Evolutionary conservation across 768 basidiomycete species (phyloP).

Genomic region (Termitomyces sp.): DNA sequence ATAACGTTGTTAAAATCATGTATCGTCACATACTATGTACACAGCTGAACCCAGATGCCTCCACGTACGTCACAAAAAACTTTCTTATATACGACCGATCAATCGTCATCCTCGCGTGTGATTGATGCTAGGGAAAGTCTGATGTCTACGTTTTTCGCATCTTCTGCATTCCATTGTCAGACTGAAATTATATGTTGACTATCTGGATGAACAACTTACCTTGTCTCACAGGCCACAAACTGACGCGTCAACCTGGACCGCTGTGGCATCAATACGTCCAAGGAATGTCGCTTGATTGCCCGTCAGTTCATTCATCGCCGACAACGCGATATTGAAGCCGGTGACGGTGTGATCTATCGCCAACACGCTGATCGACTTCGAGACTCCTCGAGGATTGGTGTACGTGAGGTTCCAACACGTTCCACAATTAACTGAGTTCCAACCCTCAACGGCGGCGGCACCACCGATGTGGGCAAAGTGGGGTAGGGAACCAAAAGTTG

Average conservation of each 20-base stretch:
- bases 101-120: neutral
- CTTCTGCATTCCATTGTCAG: neutral
- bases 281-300: conserved; percentile 18
- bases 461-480: conserved; percentile 50
- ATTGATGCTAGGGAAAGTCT: neutral
- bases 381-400: conserved; percentile 17
- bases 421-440: conserved; percentile 41
- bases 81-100: neutral
- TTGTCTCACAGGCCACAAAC: conserved; percentile 19
- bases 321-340: conserved; percentile 20
- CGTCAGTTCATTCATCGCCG: conserved; percentile 29
- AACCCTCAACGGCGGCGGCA: conserved; percentile 35
- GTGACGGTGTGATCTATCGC: conserved; percentile 33
- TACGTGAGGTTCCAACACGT: conserved; percentile 50
- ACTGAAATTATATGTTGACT: neutral
- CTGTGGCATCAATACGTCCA: conserved; percentile 18
- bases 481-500: conserved; percentile 39
- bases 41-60: neutral
- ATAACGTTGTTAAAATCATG: neutral
- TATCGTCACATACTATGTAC: neutral
- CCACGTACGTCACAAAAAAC: no score
- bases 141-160: neutral
- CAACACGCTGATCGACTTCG: conserved; percentile 32
- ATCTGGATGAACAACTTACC: neutral
- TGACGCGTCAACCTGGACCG: conserved; percentile 16